A percentile compares a stretch with the other conserved stretches of the same genome.
phyloP scores from a whole-genome alignment of 768 basidiomycete genomes.

The Boletus rufocinnamomeus region DNA sequence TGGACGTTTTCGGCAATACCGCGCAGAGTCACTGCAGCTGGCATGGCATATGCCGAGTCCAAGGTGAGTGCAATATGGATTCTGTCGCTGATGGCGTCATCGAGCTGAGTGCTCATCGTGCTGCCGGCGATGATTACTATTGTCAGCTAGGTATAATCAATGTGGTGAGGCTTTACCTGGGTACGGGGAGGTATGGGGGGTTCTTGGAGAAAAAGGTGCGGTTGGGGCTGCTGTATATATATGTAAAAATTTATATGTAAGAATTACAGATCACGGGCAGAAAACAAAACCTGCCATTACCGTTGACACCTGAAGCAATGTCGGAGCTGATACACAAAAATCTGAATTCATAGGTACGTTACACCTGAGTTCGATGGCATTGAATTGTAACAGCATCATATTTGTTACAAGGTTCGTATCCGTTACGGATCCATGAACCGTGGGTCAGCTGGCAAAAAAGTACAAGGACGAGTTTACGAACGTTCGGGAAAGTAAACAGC shows the following conservation, averaged over 20 bases:
- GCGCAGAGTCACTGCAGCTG: slow-evolving; percentile 47
- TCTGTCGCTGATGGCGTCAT: background rate
- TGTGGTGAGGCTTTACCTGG: background rate
- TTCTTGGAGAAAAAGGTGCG: background rate
- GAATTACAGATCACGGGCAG: background rate
- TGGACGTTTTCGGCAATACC: slow-evolving; percentile 38
- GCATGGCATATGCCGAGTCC: slow-evolving; percentile 45
- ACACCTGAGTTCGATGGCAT: too few species aligned
- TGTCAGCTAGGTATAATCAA: background rate
- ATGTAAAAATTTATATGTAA: background rate
- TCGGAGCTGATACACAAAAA: too few species aligned
- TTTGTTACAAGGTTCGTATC: too few species aligned
- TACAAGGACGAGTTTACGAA: too few species aligned
- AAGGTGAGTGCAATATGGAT: slow-evolving; percentile 29
- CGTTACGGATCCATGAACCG: too few species aligned
- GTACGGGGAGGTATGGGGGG: background rate
- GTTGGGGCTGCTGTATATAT: background rate
- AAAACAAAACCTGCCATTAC: too few species aligned
- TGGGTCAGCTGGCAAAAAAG: too few species aligned
- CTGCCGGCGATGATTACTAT: background rate
- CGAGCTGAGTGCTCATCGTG: background rate
- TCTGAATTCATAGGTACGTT: too few species aligned
- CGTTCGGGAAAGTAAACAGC: too few species aligned
- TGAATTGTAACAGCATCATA: too few species aligned
- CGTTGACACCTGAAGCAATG: too few species aligned